Evolutionary conservation across 371 early-diverging fungal genomes (phyloP).

Genomic region (Lichtheimia ornata): DNA sequence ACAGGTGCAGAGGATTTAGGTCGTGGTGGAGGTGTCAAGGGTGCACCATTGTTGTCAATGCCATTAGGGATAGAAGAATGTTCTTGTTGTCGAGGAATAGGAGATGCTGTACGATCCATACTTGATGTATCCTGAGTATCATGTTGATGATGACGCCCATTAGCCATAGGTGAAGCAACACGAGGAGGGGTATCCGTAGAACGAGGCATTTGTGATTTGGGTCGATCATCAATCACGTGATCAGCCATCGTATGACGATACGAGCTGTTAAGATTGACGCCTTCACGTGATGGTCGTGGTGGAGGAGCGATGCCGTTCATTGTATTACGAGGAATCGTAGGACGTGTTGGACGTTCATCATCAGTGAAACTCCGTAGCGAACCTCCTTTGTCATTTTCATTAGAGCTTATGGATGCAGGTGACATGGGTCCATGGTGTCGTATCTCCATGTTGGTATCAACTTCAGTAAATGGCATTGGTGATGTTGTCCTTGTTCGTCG

Average conservation of each 20-base stretch:
- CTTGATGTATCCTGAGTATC: not conserved
- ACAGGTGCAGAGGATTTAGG: slow-evolving; percentile 3
- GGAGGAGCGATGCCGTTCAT: slow-evolving; percentile 31
- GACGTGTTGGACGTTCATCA: slow-evolving; percentile 10
- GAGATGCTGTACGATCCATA: slow-evolving; percentile 1
- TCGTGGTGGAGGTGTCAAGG: slow-evolving; percentile 4
- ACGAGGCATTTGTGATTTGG: slow-evolving; percentile 12
- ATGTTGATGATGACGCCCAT: slow-evolving; percentile 4
- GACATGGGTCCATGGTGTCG: slow-evolving; percentile 26
- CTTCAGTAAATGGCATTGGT: slow-evolving; percentile 34
- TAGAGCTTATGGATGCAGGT: slow-evolving; percentile 21
- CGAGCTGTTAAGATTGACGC: slow-evolving; percentile 35
- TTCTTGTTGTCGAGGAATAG: slow-evolving; percentile 4
- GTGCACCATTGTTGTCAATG: not conserved
- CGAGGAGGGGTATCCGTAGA: slow-evolving; percentile 1
- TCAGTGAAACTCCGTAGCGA: slow-evolving; percentile 5
- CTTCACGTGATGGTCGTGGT: slow-evolving; percentile 53
- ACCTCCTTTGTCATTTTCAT: slow-evolving; percentile 17
- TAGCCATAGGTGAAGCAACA: slow-evolving; percentile 9
- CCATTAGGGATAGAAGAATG: not conserved
- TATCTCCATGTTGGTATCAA: slow-evolving; percentile 22
- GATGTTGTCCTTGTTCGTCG: slow-evolving; percentile 46
- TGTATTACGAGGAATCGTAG: slow-evolving; percentile 17
- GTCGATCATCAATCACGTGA: slow-evolving; percentile 13
- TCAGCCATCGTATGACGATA: slow-evolving; percentile 29